Conservation (phyloP, 441 rosid species). For the Biscutella auriculata region DNA sequence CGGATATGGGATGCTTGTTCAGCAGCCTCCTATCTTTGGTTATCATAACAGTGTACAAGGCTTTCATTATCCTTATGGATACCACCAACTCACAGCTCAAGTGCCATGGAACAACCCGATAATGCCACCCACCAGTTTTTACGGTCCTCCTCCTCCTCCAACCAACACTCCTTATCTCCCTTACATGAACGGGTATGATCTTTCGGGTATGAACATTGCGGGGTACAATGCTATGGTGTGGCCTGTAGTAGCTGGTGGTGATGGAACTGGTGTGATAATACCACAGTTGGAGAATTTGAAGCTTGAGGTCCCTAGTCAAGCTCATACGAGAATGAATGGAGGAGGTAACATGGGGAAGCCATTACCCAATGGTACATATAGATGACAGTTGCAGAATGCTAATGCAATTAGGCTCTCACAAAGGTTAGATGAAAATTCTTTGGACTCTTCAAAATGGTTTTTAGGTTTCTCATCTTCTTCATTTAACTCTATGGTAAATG, state of each 20-base stretch:
- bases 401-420: slow-evolving; percentile 8
- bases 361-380: slow-evolving; percentile 9
- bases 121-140: slow-evolving; percentile 26
- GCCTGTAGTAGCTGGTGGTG: slow-evolving; percentile 21
- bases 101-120: slow-evolving; percentile 27
- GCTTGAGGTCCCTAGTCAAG: slow-evolving; percentile 9
- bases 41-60: slow-evolving; percentile 28
- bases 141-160: slow-evolving; percentile 24
- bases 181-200: slow-evolving; percentile 27
- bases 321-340: slow-evolving; percentile 9
- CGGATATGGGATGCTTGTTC: slow-evolving; percentile 24
- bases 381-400: slow-evolving; percentile 12
- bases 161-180: slow-evolving; percentile 23
- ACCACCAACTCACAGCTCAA: slow-evolving; percentile 27
- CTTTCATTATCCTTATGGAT: slow-evolving; percentile 31
- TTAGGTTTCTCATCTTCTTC: slow-evolving; percentile 3
- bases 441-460: slow-evolving; percentile 4
- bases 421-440: slow-evolving; percentile 20
- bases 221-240: slow-evolving; percentile 18
- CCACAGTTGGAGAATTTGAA: slow-evolving; percentile 18
- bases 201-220: slow-evolving; percentile 10
- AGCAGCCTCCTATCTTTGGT: slow-evolving; percentile 20
- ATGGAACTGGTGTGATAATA: slow-evolving; percentile 14
- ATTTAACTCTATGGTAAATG: slow-evolving; percentile 8
- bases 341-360: slow-evolving; percentile 3